phyloP scores from a whole-genome alignment of 192 early-diverging fungal species.

The Backusella australiensis region DNA sequence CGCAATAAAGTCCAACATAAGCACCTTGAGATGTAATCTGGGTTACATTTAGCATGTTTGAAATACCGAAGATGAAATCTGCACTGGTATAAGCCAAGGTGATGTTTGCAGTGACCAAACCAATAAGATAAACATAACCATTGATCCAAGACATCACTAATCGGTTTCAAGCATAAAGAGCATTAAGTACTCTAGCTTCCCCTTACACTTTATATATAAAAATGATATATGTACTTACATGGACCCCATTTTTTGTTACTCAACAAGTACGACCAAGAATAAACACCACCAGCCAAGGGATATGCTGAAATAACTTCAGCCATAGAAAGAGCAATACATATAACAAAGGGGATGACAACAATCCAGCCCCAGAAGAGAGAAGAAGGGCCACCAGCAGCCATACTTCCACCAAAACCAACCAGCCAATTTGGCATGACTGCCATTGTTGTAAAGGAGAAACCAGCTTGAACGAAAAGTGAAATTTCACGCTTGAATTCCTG shows the following conservation, averaged over 20 bases:
- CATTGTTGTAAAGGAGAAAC: slow-evolving; percentile 45
- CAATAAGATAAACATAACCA: slow-evolving; percentile 21
- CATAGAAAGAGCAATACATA: slow-evolving; percentile 40
- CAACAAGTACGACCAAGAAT: slow-evolving; percentile 19
- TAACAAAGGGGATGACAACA: slow-evolving; percentile 40
- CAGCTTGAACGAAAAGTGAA: slow-evolving; percentile 40
- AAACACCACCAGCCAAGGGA: slow-evolving; percentile 34
- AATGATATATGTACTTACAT: slow-evolving; percentile 18
- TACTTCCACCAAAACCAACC: slow-evolving; percentile 40
- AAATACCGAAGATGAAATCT: slow-evolving; percentile 40
- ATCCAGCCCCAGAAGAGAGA: slow-evolving; percentile 51
- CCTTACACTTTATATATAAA: background rate
- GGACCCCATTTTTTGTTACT: slow-evolving; percentile 23
- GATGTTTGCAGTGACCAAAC: slow-evolving; percentile 19
- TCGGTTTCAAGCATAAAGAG: background rate
- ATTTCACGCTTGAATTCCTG: slow-evolving; percentile 49
- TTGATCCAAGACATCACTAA: slow-evolving; percentile 29
- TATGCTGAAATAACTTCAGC: slow-evolving; percentile 46
- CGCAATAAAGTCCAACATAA: slow-evolving; percentile 42
- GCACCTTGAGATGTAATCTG: slow-evolving; percentile 37
- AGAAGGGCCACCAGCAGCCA: slow-evolving; percentile 44
- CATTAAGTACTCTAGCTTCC: background rate
- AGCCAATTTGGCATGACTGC: slow-evolving; percentile 41
- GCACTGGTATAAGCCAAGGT: slow-evolving; percentile 36
- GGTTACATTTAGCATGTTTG: slow-evolving; percentile 28